Conservation (phyloP, 78 protist species). For the Pigoraptor vietnamica region DNA sequence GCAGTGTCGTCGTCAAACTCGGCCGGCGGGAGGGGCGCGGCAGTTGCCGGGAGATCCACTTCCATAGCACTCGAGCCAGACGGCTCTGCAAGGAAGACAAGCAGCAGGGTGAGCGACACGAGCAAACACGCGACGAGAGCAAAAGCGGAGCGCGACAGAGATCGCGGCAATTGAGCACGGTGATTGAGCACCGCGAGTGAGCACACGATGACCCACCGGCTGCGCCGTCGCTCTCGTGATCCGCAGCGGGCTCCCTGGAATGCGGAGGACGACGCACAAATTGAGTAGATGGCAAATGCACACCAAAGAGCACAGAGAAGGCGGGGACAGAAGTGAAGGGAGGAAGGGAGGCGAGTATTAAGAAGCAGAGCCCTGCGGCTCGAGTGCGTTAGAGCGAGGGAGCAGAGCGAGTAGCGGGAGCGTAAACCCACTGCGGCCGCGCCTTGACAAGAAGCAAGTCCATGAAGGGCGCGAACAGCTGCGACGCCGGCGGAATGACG, state of each 20-base stretch:
- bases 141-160: too few species aligned
- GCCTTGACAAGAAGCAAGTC: background rate
- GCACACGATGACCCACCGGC: too few species aligned
- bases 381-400: too few species aligned
- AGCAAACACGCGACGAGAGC: background rate
- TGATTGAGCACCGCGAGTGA: too few species aligned
- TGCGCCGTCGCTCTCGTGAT: too few species aligned
- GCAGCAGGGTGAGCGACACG: too few species aligned
- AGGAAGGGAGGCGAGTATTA: background rate
- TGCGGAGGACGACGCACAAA: background rate
- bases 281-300: background rate
- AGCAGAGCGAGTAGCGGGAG: too few species aligned
- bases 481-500: background rate
- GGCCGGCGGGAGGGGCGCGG: background rate
- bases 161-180: too few species aligned
- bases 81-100: too few species aligned
- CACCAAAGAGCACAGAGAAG: background rate
- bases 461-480: background rate
- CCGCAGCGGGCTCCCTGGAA: background rate
- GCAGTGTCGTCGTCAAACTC: background rate
- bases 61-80: too few species aligned
- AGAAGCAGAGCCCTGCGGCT: too few species aligned
- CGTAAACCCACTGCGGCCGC: too few species aligned
- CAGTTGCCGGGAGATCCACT: background rate
- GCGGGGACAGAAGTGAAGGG: background rate